Evolutionary conservation across 371 early-diverging fungal species (phyloP).

Genomic region (Globomyces sp.): DNA sequence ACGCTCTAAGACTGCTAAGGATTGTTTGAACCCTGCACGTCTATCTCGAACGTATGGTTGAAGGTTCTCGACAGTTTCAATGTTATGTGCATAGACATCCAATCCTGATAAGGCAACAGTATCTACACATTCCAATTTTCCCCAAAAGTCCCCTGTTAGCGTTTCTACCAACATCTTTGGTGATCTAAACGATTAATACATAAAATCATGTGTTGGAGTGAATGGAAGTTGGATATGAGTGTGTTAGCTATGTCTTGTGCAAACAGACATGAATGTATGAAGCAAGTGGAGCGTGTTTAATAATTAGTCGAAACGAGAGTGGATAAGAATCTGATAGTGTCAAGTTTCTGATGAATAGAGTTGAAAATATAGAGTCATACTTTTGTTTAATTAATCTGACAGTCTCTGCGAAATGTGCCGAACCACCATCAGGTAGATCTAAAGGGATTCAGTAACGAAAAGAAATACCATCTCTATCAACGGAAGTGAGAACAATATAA

Average conservation of each 20-base stretch:
- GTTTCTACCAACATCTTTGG: slow-evolving; percentile 95
- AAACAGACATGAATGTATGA: neutral
- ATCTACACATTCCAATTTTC: slow-evolving; percentile 72
- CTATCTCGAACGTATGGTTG: slow-evolving; percentile 92
- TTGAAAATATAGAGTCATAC: slow-evolving; percentile 32
- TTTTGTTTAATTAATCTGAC: slow-evolving; percentile 81
- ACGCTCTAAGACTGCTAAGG: slow-evolving; percentile 80
- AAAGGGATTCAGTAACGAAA: neutral
- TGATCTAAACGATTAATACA: slow-evolving; percentile 33
- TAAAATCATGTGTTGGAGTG: neutral
- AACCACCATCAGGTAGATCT: slow-evolving; percentile 92
- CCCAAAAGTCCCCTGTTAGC: slow-evolving; percentile 93
- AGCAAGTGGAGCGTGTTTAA: neutral
- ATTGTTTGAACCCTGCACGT: slow-evolving; percentile 91
- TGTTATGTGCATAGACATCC: slow-evolving; percentile 98
- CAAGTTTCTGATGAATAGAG: no score
- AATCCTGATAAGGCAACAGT: slow-evolving; percentile 85
- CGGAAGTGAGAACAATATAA: slow-evolving; percentile 96
- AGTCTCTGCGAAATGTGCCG: slow-evolving; percentile 91
- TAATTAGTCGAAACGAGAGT: slow-evolving; percentile 13
- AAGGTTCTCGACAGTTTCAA: slow-evolving; percentile 94
- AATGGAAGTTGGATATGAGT: neutral
- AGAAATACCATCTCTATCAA: slow-evolving; percentile 85
- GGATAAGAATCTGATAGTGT: no score
- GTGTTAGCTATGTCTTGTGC: neutral